phyloP scores from a whole-genome alignment of 2,329 filamentous ascomycete species.

The Alternaria sp. region DNA sequence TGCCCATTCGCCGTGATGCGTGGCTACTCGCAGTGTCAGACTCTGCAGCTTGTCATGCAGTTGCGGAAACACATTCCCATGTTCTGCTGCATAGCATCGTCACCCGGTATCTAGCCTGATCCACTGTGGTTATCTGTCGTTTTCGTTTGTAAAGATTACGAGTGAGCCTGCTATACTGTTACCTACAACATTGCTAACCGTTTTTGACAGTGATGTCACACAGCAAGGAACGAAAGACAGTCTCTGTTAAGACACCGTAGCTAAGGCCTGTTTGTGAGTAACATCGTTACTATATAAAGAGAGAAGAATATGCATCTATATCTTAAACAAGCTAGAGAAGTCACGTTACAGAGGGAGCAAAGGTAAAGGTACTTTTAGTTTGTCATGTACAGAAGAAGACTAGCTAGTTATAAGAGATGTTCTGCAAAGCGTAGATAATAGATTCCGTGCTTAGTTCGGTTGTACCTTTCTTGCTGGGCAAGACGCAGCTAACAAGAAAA shows the following conservation, averaged over 20 bases:
- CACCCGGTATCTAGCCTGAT: background rate
- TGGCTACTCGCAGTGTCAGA: no score
- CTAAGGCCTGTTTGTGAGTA: background rate
- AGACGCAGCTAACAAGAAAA: no score
- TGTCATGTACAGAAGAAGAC: background rate
- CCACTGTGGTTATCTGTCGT: background rate
- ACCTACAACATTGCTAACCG: background rate
- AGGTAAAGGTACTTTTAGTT: background rate
- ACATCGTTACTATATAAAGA: background rate
- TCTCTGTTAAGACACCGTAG: background rate
- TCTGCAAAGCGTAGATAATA: no score
- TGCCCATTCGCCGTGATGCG: no score
- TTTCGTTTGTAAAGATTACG: background rate
- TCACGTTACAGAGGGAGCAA: background rate
- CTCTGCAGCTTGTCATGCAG: no score
- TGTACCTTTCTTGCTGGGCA: no score
- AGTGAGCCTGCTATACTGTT: background rate
- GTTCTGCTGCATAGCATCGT: background rate
- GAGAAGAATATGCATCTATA: background rate
- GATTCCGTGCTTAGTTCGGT: no score
- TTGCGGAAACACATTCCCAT: no score
- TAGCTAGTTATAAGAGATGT: background rate
- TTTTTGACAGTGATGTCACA: background rate
- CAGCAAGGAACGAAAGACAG: background rate
- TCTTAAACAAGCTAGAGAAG: background rate